Evolutionary conservation across 176 grass and related monocot species (phyloP), one percentile per base, ranked within the genome.

Genomic region (Stipa capillata): DNA sequence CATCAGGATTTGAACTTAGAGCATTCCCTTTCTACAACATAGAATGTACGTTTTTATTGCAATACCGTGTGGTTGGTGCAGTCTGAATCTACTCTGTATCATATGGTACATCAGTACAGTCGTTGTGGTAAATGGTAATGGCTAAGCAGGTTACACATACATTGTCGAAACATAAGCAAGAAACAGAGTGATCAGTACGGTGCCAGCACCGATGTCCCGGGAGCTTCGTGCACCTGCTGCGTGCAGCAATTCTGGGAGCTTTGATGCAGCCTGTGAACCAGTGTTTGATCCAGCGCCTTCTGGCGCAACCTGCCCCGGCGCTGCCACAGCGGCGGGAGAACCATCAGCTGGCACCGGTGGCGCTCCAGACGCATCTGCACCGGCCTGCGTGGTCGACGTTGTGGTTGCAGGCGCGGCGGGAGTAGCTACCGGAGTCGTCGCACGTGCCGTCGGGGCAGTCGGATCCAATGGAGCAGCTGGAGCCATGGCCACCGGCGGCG

Each of bases 181-280:
- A 6, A 79, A 44, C 48, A 82, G 71, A 9, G 80, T 18, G 83
- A 72, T 42, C 9, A 80, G 18, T 3, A 85, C n/a, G 8, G 76
- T 59, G 28, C 43, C 60, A 7, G 81, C 53, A 42, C 78, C 39
- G 23, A n/a, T n/a, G n/a, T n/a, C n/a, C n/a, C n/a, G n/a, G 23
- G 82, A 80, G 25, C 82, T 72, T 35, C 10, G 27, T 1, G 63
- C 61, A 11, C 41, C 78, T 0, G 84, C 78, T 2, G 91, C 84
- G 20, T 85, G 68, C 27, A 75, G 42, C 74, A 89, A 71, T 14
- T 90, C 61, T 57, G 87, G 85, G 28, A 90, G 27, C 83, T 89
- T 86, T 3, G 84, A 42, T 69, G 27, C 80, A 12, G 62, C 45
- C 18, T 79, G 72, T 74, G 77, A n/a, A 51, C 31, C 41, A 6